Conservation (phyloP, 108 stramenopile genomes). For the Seminavis robusta region DNA sequence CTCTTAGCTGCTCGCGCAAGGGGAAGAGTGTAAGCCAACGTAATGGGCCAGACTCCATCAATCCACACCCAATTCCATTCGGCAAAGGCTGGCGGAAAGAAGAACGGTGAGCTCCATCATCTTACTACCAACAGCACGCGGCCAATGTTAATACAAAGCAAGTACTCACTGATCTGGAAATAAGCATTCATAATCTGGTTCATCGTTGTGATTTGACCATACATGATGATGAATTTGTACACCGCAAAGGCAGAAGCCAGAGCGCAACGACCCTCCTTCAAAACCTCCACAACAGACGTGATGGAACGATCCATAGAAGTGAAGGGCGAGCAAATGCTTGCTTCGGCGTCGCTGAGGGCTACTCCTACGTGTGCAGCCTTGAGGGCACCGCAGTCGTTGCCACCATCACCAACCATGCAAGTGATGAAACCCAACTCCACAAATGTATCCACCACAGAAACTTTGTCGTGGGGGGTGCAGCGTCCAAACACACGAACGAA, state of each 20-base stretch:
- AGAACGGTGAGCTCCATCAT: no score
- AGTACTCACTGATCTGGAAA: conserved; percentile 38
- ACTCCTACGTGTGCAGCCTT: conserved; percentile 67
- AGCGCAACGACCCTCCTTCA: conserved; percentile 64
- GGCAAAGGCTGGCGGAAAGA: no score
- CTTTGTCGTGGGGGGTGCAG: conserved; percentile 59
- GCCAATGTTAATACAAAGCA: no score
- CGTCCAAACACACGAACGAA: conserved; percentile 54
- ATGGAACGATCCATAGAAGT: conserved; percentile 64
- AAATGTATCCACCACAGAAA: conserved; percentile 48
- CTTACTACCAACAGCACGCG: no score
- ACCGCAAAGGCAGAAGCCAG: conserved; percentile 51
- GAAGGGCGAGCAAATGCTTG: conserved; percentile 62
- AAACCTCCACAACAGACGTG: conserved; percentile 52
- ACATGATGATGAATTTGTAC: conserved; percentile 74
- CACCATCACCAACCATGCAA: conserved; percentile 73
- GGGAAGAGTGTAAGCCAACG: conserved; percentile 59
- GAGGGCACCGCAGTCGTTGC: conserved; percentile 68
- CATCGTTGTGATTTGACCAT: conserved; percentile 65
- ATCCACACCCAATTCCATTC: conserved; percentile 64
- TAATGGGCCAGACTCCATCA: conserved; percentile 58
- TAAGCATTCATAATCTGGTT: conserved; percentile 53
- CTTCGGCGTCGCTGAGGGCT: conserved; percentile 67
- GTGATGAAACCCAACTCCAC: conserved; percentile 51
- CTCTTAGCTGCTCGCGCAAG: conserved; percentile 38